Base-by-base conservation (phyloP, 176 grass and related monocot genomes). In the Alloteropsis semialata region DNA sequence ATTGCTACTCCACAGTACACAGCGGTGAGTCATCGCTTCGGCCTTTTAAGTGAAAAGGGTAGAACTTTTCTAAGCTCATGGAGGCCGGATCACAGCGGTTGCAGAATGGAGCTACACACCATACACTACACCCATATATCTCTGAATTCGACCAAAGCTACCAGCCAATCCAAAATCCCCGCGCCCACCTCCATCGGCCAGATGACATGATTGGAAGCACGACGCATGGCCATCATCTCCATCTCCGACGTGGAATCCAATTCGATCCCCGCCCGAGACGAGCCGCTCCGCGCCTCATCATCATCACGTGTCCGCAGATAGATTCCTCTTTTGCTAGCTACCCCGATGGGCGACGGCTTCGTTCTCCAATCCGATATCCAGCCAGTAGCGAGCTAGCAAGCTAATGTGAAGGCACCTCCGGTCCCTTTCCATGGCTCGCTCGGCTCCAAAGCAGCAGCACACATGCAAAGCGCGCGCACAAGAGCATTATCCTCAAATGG, bases 191-290 rank as follows among this genome's bases (percentile, higher is more conserved):
- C 30, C 72, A 61, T 51, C 53, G 71, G 44, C 69, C 27, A 54
- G 43, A 63, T 34, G 27, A 18, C 44, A 71, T 69, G 84, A 68
- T 81, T 71, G 54, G 21, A 46, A 27, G 43, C 82, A 70, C 42
- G 44, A 16, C 3, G 53, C 69, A 71, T 63, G 56, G 3, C 8
- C 8, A 2, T 22, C 8, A 63, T 85, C 87, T 61, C 54, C 77
- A 82, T 82, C 83, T 55, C 78, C 56, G 11, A 82, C 43, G 78
- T 78, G 78, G 78, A 85, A 64, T 65, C 80, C 81, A 84, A 83
- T 56, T 72, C 65, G 5, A 56, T 48, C 12, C 62, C 13, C 3
- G 5, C 41, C 24, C 57, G 18, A 87, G 79, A n/a, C n/a, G n/a
- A n/a, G n/a, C n/a, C n/a, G n/a, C n/a, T n/a, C 32, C 6, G 18